Evolutionary conservation across 805 yeast species (phyloP).

Genomic region (Millerago galiae): DNA sequence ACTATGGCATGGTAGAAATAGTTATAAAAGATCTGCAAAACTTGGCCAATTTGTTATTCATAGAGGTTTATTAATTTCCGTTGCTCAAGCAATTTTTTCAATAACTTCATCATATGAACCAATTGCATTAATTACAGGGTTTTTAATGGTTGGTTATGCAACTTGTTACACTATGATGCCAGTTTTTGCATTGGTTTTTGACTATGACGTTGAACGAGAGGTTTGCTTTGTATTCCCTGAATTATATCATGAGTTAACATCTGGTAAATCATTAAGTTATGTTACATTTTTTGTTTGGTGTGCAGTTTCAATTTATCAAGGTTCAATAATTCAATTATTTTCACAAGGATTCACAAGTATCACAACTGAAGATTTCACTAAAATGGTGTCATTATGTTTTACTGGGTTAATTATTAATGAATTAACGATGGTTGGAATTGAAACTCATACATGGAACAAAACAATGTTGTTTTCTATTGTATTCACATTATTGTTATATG

Average conservation of each 20-base stretch:
- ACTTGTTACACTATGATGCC: constrained; percentile 98
- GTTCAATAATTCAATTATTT: constrained; percentile 73
- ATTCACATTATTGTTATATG: constrained; percentile 57
- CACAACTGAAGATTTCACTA: constrained; percentile 43
- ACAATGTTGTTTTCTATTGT: constrained; percentile 69
- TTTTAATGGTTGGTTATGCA: constrained; percentile 98
- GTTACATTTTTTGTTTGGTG: constrained; percentile 90
- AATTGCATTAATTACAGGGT: constrained; percentile 89
- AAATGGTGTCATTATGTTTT: constrained; percentile 83
- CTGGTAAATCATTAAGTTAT: constrained; percentile 81
- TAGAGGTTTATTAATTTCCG: constrained; percentile 88
- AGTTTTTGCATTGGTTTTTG: constrained; percentile 86
- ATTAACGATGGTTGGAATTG: constrained; percentile 87
- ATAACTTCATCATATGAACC: constrained; percentile 87
- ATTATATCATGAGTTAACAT: constrained; percentile 84
- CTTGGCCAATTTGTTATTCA: constrained; percentile 94
- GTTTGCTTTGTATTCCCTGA: constrained; percentile 91
- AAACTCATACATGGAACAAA: constrained; percentile 86
- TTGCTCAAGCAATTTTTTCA: constrained; percentile 92
- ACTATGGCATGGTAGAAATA: constrained; percentile 97
- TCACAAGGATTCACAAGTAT: constrained; percentile 74
- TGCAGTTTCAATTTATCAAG: constrained; percentile 84
- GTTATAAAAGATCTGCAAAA: constrained; percentile 93
- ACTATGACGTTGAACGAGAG: constrained; percentile 84
- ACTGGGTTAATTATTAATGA: constrained; percentile 79